These are phyloP conservation scores for Bocquillonia castaneifolia DNA, from an alignment of 441 rosid genomes.

Conservation along the genomic window DNA sequence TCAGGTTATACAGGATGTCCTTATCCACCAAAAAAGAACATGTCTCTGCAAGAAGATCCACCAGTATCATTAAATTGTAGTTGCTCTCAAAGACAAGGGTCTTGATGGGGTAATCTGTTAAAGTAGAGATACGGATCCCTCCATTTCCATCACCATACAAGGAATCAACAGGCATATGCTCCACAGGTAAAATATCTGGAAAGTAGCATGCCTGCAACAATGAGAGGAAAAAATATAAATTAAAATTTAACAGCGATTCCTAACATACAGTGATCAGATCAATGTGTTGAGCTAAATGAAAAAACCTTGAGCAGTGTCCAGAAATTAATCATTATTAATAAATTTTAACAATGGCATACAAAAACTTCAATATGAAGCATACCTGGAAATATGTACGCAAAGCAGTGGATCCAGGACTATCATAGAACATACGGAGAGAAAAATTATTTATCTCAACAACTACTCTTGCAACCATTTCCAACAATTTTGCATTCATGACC, in stretches of 20 bases:
- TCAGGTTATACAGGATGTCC: conserved; percentile 31
- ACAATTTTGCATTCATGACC: conserved; percentile 25
- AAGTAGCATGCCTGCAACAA: conserved; percentile 41
- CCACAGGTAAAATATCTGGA: conserved; percentile 38
- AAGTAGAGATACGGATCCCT: conserved; percentile 26
- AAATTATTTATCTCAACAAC: conserved; percentile 36
- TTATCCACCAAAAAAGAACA: conserved; percentile 29
- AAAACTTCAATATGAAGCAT: conserved; percentile 1
- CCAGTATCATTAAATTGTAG: conserved; percentile 27
- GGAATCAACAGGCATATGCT: conserved; percentile 32
- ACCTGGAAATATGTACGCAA: conserved; percentile 37
- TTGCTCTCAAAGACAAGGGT: conserved; percentile 32
- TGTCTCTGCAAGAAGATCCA: conserved; percentile 26
- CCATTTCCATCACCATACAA: conserved; percentile 23
- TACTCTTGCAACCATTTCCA: conserved; percentile 31
- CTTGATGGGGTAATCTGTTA: conserved; percentile 38
- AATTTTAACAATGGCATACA: not conserved
- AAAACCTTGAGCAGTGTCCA: not conserved
- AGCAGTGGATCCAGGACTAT: conserved; percentile 21
- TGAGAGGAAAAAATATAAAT: conserved; percentile 4
- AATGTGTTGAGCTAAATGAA: not conserved
- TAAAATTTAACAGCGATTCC: not conserved
- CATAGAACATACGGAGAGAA: conserved; percentile 33
- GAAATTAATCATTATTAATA: not conserved
- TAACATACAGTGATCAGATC: not conserved